Conservation (phyloP, 768 basidiomycete genomes). For the Russula virescens region DNA sequence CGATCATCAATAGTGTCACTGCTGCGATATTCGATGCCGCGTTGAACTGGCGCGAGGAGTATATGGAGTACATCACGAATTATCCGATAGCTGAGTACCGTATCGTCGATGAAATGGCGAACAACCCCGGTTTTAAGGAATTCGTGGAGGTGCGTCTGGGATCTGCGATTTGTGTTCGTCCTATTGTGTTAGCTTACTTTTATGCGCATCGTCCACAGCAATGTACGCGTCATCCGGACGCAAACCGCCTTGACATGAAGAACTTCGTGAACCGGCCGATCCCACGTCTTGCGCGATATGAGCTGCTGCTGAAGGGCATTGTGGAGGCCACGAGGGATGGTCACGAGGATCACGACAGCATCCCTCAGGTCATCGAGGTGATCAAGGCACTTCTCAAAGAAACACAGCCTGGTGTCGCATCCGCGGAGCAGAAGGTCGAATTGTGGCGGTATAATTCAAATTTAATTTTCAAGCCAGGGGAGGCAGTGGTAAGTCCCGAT, state of each 20-base stretch:
- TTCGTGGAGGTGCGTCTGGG: conserved; percentile 67
- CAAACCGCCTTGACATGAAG: conserved; percentile 85
- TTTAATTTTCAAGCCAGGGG: conserved; percentile 73
- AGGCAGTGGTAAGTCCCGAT: conserved; percentile 46
- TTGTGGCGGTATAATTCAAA: conserved; percentile 82
- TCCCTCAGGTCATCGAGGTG: conserved; percentile 82
- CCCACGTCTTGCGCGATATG: conserved; percentile 83
- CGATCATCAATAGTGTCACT: conserved; percentile 70
- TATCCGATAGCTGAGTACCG: conserved; percentile 87
- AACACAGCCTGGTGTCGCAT: conserved; percentile 78
- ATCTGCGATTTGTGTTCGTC: not conserved
- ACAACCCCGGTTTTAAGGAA: conserved; percentile 70
- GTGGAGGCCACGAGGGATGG: conserved; percentile 65
- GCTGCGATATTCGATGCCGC: conserved; percentile 85
- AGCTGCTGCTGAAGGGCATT: conserved; percentile 76
- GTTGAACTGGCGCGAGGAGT: conserved; percentile 86
- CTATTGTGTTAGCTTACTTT: not conserved
- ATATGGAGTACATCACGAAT: conserved; percentile 90
- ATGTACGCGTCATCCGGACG: conserved; percentile 61
- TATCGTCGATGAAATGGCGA: conserved; percentile 83
- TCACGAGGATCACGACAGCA: conserved; percentile 76
- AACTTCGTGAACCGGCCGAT: conserved; percentile 91
- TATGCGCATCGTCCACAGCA: conserved; percentile 30
- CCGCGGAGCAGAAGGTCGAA: conserved; percentile 84
- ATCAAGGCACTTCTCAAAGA: conserved; percentile 84